These are phyloP conservation scores for Rhizodiscina lignyota DNA, from an alignment of 495 filamentous ascomycete genomes.

Conservation along the genomic window DNA sequence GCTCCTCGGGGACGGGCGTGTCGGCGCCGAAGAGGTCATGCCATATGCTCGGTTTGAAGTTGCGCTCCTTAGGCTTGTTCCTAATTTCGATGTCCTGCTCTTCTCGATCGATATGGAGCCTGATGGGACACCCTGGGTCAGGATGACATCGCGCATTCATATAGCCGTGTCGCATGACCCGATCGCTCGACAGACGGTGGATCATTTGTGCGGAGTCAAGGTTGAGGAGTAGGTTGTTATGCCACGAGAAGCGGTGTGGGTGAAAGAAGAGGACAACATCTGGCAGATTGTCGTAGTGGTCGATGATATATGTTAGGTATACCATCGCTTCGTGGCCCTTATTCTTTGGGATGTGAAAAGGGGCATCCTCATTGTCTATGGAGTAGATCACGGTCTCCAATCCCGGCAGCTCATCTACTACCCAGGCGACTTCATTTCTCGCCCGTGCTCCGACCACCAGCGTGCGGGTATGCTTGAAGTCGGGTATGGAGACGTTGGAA, in stretches of 20 bases:
- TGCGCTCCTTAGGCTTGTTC: slow-evolving; percentile 13
- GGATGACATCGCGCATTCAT: slow-evolving; percentile 49
- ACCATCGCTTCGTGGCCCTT: slow-evolving; percentile 16
- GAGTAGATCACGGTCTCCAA: slow-evolving; percentile 10
- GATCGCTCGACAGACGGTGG: slow-evolving; percentile 31
- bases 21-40: slow-evolving; percentile 7
- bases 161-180: slow-evolving; percentile 40
- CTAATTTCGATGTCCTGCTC: slow-evolving; percentile 4
- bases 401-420: slow-evolving; percentile 9
- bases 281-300: slow-evolving; percentile 13
- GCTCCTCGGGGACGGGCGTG: slow-evolving; percentile 8
- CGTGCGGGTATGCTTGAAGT: too few relatives aligned
- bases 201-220: slow-evolving; percentile 36
- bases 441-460: too few relatives aligned
- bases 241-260: slow-evolving; percentile 14
- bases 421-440: slow-evolving; percentile 12
- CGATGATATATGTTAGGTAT: slow-evolving; percentile 14
- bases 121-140: slow-evolving; percentile 45
- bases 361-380: slow-evolving; percentile 11
- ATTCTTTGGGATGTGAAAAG: slow-evolving; percentile 11
- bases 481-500: too few relatives aligned
- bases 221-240: slow-evolving; percentile 28
- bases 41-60: slow-evolving; percentile 6
- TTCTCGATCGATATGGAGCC: slow-evolving; percentile 28
- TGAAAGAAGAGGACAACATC: slow-evolving; percentile 14